Evolutionary conservation across 139 green algal genomes (phyloP), one percentile per base, ranked within the genome.

Genomic region (Zygnema circumcarinatum): DNA sequence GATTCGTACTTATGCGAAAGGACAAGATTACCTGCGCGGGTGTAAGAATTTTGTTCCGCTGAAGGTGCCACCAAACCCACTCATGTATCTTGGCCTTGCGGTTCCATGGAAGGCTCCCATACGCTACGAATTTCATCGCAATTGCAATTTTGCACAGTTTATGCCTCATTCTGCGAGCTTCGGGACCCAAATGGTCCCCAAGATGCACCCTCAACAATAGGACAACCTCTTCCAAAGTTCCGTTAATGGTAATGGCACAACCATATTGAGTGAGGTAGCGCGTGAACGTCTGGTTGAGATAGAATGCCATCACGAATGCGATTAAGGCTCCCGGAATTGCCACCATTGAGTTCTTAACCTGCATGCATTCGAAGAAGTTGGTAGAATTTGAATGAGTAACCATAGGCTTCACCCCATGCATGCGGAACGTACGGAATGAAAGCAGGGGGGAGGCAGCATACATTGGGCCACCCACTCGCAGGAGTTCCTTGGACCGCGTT

Each of bases 211-310:
- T 25, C 25, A 72, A 72, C 25, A 72, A 29, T 29, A 72, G 54
- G 54, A 72, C 25, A 29, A 72, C 25, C 25, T 72, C 54, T 25
- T 29, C 54, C 54, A 72, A 25, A 29, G 25, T 29, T 25, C 54
- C 54, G 54, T 29, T 72, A 25, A 29, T 29, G 54, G 54, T 29
- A 29, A 25, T 33, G 25, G 29, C 54, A 29, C 29, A 29, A 25
- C 25, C 25, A 25, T 25, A 25, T 29, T 72, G 54, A 25, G 54
- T 72, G 25, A 33, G 54, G 54, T 72, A 72, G 54, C 54, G 54
- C 54, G 54, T 33, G 54, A 72, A 72, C 54, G 54, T 72, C 54
- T 72, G 54, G 54, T 72, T 72, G 54, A 72, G 54, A 29, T 72
- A 72, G 54, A 72, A 72, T 25, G 54, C 29, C 54, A 72, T 25